Evolutionary conservation across 2,329 filamentous ascomycete species (phyloP).

Genomic region (Diaporthe citrichinensis): DNA sequence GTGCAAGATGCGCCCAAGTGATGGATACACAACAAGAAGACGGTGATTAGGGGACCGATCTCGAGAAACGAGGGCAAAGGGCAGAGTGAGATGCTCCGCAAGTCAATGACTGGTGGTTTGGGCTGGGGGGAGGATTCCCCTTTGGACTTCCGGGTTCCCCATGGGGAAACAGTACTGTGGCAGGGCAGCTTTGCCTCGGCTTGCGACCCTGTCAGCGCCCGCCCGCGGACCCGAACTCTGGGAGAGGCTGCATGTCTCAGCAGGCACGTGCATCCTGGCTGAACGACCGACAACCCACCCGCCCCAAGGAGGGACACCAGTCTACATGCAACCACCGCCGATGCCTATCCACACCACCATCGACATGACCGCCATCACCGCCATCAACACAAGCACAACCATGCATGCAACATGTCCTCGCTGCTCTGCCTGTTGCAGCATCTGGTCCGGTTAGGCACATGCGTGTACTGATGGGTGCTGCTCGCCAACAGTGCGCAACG

Average conservation of each 20-base stretch:
- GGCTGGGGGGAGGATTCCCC: not conserved
- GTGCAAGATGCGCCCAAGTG: no score
- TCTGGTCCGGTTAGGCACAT: not conserved
- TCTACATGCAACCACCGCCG: not conserved
- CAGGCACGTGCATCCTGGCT: constrained; percentile 8
- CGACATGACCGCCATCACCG: not conserved
- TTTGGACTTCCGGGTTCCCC: not conserved
- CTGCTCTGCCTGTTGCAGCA: not conserved
- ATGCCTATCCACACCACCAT: not conserved
- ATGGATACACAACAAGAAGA: not conserved
- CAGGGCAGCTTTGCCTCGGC: constrained; percentile 21
- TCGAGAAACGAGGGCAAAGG: not conserved
- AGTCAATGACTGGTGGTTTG: not conserved
- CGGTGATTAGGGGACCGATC: not conserved
- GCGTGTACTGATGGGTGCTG: not conserved
- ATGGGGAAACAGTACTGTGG: not conserved
- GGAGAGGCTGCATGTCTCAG: constrained; percentile 3
- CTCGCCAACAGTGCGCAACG: not conserved
- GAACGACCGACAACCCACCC: not conserved
- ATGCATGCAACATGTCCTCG: not conserved
- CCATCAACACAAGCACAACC: not conserved
- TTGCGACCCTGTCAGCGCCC: constrained; percentile 5
- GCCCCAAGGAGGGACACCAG: not conserved
- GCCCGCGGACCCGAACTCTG: constrained; percentile 10
- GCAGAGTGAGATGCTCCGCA: not conserved